Conservation (phyloP, 2,329 filamentous ascomycete genomes). For the Zasmidium citrigriseum region DNA sequence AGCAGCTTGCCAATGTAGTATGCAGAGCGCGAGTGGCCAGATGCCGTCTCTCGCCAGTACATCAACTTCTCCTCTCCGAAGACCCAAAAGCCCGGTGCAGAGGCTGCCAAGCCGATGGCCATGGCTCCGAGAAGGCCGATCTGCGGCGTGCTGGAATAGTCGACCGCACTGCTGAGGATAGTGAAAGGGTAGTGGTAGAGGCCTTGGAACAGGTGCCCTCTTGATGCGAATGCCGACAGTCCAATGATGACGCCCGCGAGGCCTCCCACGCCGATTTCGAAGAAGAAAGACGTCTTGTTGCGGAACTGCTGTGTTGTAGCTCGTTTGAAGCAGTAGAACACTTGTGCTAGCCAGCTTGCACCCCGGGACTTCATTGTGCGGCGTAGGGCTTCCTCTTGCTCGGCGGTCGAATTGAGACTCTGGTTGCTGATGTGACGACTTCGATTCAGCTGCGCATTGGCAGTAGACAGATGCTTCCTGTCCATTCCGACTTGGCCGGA, state of each 20-base stretch:
- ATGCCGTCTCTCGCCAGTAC: conserved; percentile 57
- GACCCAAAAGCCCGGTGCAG: conserved; percentile 57
- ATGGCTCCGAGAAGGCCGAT: conserved; percentile 56
- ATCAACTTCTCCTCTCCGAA: conserved; percentile 60
- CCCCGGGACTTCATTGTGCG: conserved; percentile 53
- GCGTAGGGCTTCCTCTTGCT: conserved; percentile 45
- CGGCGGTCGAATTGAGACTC: conserved; percentile 38
- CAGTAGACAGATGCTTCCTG: background rate
- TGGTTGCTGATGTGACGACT: conserved; percentile 27
- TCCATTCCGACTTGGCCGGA: conserved; percentile 20
- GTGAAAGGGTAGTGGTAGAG: conserved; percentile 54
- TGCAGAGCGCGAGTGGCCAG: conserved; percentile 57
- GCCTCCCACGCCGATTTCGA: conserved; percentile 56
- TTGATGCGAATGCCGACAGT: conserved; percentile 51
- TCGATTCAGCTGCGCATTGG: conserved; percentile 16
- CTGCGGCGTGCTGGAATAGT: conserved; percentile 54
- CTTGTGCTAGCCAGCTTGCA: conserved; percentile 51
- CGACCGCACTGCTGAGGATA: conserved; percentile 53
- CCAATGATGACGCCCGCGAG: conserved; percentile 58
- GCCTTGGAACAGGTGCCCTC: conserved; percentile 57
- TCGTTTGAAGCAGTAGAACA: conserved; percentile 55
- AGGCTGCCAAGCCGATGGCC: conserved; percentile 57
- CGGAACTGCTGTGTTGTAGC: conserved; percentile 61
- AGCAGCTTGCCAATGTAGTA: conserved; percentile 61
- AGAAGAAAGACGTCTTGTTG: conserved; percentile 52